Evolutionary conservation across 495 filamentous ascomycete genomes (phyloP), one percentile per base, ranked within the genome.

Genomic region (Penicillium goetzii): DNA sequence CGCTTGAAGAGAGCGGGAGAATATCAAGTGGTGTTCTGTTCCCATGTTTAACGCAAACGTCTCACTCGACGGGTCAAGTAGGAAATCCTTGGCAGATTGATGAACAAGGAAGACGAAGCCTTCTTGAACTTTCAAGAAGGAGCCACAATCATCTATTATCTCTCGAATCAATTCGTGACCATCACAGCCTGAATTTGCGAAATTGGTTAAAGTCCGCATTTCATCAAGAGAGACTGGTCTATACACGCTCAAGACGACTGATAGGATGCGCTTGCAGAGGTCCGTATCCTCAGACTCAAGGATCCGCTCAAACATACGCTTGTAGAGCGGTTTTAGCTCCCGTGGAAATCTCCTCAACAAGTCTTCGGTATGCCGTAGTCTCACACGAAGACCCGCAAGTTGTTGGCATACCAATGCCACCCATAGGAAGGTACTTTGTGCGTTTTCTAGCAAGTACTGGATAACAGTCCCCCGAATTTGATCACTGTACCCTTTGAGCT

Each of bases 1-100:
- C 32, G 77, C 61, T 21, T 64, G 23, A 0, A 78, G 38, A 3
- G 72, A 80, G 17, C 64, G 54, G 8, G 59, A 68, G 62, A 75
- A 72, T 14, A 80, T 72, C 1, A 12, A 21, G 28, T 65, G 49
- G 53, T 80, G 78, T 26, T 55, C 21, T 8, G 65, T 19, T 26
- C 61, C 70, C 6, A 38, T 33, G 9, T 15, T 4, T 11, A 9
- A 2, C 10, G 14, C 5, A 25, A 23, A 23, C 9, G 9, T 25
- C 19, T 49, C 9, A 25, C 7, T 14, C 7, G 8, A 9, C 67
- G 26, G 8, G 3, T 49, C 21, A 15, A 59, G 36, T 3, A 81
- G 50, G 56, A 63, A 80, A 41, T 81, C 78, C 38, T 76, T 77
- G 26, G 72, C 80, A 5, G 80, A 82, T 58, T 80, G 76, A 63